Percentiles rank a stretch among this genome's conserved stretches.
These are phyloP conservation scores for Oxyria digyna DNA, from an alignment of 148 eudicot species.

Conservation along the genomic window DNA sequence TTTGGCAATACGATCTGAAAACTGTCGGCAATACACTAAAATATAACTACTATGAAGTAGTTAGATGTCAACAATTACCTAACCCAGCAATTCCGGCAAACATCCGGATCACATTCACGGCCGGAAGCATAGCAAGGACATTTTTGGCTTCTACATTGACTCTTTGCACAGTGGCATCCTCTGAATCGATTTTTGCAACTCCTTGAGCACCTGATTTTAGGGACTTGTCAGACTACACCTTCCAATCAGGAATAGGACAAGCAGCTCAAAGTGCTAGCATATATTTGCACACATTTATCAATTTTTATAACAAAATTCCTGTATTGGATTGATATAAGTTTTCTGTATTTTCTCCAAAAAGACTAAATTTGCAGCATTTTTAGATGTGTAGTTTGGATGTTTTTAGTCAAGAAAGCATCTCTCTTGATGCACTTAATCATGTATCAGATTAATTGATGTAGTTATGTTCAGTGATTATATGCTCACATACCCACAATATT, in stretches of 20 bases:
- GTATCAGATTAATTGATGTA: not conserved
- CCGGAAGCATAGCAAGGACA: conserved; percentile 96
- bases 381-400: not conserved
- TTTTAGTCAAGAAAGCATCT: not conserved
- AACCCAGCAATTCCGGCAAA: conserved; percentile 96
- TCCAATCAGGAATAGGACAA: not conserved
- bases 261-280: not conserved
- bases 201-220: conserved; percentile 64
- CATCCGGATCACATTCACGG: conserved; percentile 99
- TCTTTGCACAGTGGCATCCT: conserved; percentile 98
- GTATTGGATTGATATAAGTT: not conserved
- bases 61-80: conserved; percentile 37
- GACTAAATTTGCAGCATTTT: not conserved
- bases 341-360: not conserved
- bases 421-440: not conserved
- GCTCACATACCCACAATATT: conserved; percentile 73
- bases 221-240: not conserved
- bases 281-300: not conserved
- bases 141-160: conserved; percentile 94
- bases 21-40: not conserved
- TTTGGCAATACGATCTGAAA: conserved; percentile 35
- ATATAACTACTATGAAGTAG: not conserved
- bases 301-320: not conserved
- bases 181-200: conserved; percentile 83
- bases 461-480: not conserved